Evolutionary conservation across 208 protist genomes (phyloP).

Genomic region (Zelonia costaricensis): DNA sequence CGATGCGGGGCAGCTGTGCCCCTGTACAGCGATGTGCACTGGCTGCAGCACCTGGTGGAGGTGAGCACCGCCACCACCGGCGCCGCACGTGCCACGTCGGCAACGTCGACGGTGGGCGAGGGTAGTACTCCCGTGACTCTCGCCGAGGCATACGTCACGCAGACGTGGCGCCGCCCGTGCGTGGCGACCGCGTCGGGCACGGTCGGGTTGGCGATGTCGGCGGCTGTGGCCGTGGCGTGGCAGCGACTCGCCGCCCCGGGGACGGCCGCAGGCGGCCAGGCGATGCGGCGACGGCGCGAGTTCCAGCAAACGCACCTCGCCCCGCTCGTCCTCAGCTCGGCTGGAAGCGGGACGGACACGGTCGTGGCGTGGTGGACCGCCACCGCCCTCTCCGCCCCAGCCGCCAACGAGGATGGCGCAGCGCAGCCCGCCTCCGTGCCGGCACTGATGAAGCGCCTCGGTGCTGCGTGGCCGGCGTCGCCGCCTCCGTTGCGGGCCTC

Average conservation of each 20-base stretch:
- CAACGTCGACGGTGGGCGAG: not conserved
- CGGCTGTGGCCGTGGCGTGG: not conserved
- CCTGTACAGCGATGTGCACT: slow-evolving; percentile 4
- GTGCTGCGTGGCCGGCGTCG: not conserved
- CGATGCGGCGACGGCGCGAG: not conserved
- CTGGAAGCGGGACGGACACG: not conserved
- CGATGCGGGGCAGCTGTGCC: not conserved
- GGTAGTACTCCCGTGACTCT: not conserved
- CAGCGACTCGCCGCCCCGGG: not conserved
- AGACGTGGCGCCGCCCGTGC: slow-evolving; percentile 21
- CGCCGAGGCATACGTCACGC: slow-evolving; percentile 12
- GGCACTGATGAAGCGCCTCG: not conserved
- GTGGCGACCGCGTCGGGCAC: slow-evolving; percentile 15
- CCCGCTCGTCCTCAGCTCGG: slow-evolving; percentile 1
- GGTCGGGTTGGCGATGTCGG: slow-evolving; percentile 7
- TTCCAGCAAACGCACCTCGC: slow-evolving; percentile 1
- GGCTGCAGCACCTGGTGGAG: slow-evolving; percentile 25
- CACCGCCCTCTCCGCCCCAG: not conserved
- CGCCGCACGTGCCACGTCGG: not conserved
- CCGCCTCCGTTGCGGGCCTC: not conserved
- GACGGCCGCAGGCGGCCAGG: not conserved
- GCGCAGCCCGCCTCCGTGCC: too few relatives aligned
- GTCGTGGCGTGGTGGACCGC: not conserved
- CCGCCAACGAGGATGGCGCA: not conserved
- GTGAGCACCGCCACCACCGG: slow-evolving; percentile 9